Conservation (phyloP, 768 basidiomycete genomes). For the Pleurotus eryngii region DNA sequence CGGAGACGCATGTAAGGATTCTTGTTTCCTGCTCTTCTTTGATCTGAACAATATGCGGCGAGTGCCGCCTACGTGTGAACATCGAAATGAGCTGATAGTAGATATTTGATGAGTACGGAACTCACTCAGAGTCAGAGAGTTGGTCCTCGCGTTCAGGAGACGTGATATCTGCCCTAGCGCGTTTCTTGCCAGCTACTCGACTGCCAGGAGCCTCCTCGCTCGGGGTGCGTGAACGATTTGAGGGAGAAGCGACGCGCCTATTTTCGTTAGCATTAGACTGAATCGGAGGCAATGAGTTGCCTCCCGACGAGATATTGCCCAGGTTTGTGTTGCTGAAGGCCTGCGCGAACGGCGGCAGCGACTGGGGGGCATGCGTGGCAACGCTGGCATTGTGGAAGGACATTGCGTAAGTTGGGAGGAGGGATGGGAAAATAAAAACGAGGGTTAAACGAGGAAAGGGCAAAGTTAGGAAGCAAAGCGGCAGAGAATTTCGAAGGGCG, state of each 20-base stretch:
- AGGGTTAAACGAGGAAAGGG: conserved; percentile 8
- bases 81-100: conserved; percentile 15
- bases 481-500: conserved; percentile 7
- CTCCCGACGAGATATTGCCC: conserved; percentile 42
- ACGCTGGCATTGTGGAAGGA: conserved; percentile 39
- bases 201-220: conserved; percentile 26
- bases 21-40: conserved; percentile 63
- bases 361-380: conserved; percentile 49
- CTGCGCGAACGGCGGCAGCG: conserved; percentile 78
- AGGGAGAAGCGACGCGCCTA: conserved; percentile 32
- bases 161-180: conserved; percentile 38
- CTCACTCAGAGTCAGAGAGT: conserved; percentile 44
- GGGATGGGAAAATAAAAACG: conserved; percentile 6
- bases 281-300: conserved; percentile 66
- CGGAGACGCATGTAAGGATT: conserved; percentile 37
- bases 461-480: conserved; percentile 8
- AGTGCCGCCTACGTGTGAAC: conserved; percentile 30
- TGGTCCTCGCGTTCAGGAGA: conserved; percentile 33
- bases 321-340: conserved; percentile 63
- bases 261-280: conserved; percentile 37
- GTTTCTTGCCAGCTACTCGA: conserved; percentile 37
- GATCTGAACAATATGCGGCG: conserved; percentile 46
- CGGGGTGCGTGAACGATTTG: conserved; percentile 23
- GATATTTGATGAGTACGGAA: conserved; percentile 17
- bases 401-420: conserved; percentile 27